These are phyloP conservation scores for Mucuna pruriens DNA, from an alignment of 306 rosid genomes.

Conservation along the genomic window DNA sequence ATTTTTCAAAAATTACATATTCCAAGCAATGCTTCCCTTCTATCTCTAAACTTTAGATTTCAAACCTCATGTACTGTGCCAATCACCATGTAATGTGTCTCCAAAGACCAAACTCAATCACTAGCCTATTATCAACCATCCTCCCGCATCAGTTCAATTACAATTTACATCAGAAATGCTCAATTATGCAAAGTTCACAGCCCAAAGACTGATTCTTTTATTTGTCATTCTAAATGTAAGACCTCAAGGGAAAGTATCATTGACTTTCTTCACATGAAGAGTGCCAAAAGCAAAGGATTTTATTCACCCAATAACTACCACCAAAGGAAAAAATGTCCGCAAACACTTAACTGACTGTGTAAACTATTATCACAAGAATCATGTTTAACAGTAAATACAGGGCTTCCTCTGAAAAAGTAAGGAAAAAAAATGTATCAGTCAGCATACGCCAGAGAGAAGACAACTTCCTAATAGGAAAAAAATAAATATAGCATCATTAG, in stretches of 20 bases:
- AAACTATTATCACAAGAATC: slow-evolving; percentile 14
- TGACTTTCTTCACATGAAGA: neutral
- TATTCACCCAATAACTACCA: slow-evolving; percentile 10
- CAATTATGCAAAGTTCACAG: neutral
- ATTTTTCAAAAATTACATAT: neutral
- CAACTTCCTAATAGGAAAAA: neutral
- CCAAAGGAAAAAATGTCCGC: neutral
- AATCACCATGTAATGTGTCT: neutral
- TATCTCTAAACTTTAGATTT: neutral
- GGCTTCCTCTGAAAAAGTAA: neutral
- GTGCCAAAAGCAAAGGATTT: slow-evolving; percentile 19
- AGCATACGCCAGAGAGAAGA: neutral
- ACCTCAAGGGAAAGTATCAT: slow-evolving; percentile 15
- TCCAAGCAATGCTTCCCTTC: neutral
- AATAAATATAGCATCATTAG: neutral
- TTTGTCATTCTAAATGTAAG: neutral
- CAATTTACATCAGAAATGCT: slow-evolving; percentile 25
- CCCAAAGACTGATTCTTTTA: neutral
- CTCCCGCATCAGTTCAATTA: slow-evolving; percentile 24
- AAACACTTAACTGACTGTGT: neutral
- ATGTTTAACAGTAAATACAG: neutral
- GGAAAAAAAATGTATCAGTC: neutral
- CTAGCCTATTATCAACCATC: neutral
- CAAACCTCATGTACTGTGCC: slow-evolving; percentile 22
- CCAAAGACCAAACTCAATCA: neutral